Conservation (phyloP, 176 grass and related monocot genomes). For the Echinochloa phyllopogon region DNA sequence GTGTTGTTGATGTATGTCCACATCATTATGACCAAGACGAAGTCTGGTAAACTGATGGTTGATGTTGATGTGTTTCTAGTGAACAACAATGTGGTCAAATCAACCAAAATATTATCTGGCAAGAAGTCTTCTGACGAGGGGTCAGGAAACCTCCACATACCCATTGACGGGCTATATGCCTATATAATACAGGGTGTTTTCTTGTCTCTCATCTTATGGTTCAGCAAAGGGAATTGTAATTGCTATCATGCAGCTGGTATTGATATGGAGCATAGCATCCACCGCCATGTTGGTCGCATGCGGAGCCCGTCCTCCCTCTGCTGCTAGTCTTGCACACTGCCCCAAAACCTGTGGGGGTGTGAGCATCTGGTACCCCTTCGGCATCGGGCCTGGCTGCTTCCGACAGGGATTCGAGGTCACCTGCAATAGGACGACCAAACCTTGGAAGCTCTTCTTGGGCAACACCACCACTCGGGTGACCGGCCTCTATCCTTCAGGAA, state of each 20-base stretch:
- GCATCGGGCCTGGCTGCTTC: conserved; percentile 49
- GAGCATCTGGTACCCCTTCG: conserved; percentile 46
- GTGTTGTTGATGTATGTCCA: background rate
- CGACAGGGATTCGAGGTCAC: conserved; percentile 42
- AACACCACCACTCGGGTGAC: conserved; percentile 35
- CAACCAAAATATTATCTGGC: background rate
- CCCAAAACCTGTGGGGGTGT: conserved; percentile 32
- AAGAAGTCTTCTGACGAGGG: background rate
- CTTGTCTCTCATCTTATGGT: conserved; percentile 16
- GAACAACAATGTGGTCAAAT: background rate
- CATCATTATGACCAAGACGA: background rate
- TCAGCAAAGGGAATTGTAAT: background rate
- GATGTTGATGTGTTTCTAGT: background rate
- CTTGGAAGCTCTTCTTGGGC: conserved; percentile 47
- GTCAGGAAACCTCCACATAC: background rate
- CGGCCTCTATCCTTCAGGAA: conserved; percentile 29
- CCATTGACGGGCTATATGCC: background rate
- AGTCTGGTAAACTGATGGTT: background rate
- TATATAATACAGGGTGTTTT: background rate
- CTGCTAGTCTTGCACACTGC: conserved; percentile 14
- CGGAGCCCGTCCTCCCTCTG: conserved; percentile 14
- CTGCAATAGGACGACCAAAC: conserved; percentile 20
- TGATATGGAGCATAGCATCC: conserved; percentile 20
- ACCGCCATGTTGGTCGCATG: conserved; percentile 14
- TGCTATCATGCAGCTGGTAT: background rate